phyloP scores from a whole-genome alignment of 2,329 filamentous ascomycete species.

The Apiospora saccharicola region DNA sequence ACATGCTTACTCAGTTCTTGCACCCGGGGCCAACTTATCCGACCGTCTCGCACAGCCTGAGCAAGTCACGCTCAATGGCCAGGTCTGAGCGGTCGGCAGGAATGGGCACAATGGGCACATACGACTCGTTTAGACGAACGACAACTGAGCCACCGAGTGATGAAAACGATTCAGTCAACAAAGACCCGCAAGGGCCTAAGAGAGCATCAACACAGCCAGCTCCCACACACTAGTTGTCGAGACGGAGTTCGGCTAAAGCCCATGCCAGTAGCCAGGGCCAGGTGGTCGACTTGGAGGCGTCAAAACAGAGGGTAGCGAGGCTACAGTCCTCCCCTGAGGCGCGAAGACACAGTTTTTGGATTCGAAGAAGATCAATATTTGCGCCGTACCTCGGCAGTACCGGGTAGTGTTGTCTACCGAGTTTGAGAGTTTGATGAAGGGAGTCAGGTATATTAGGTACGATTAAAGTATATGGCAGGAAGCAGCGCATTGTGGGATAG shows the following conservation, averaged over 20 bases:
- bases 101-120: slow-evolving; percentile 29
- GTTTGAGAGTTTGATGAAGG: background rate
- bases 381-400: slow-evolving; percentile 2
- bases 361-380: background rate
- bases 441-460: background rate
- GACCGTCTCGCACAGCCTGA: slow-evolving; percentile 1
- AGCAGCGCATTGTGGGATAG: background rate
- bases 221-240: slow-evolving; percentile 35
- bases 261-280: background rate
- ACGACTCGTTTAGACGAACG: slow-evolving; percentile 35
- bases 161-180: slow-evolving; percentile 27
- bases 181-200: slow-evolving; percentile 27
- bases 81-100: slow-evolving; percentile 33
- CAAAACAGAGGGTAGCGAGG: background rate
- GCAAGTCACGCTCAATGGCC: slow-evolving; percentile 28
- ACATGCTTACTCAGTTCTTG: slow-evolving; percentile 38
- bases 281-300: background rate
- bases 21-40: slow-evolving; percentile 41
- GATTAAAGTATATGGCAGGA: background rate
- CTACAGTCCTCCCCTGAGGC: background rate
- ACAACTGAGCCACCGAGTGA: slow-evolving; percentile 30
- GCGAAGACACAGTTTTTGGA: background rate
- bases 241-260: slow-evolving; percentile 25
- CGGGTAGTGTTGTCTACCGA: background rate
- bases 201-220: slow-evolving; percentile 37